Evolutionary conservation across 2,329 filamentous ascomycete species (phyloP).

Genomic region (Aspergillus puulaauensis): DNA sequence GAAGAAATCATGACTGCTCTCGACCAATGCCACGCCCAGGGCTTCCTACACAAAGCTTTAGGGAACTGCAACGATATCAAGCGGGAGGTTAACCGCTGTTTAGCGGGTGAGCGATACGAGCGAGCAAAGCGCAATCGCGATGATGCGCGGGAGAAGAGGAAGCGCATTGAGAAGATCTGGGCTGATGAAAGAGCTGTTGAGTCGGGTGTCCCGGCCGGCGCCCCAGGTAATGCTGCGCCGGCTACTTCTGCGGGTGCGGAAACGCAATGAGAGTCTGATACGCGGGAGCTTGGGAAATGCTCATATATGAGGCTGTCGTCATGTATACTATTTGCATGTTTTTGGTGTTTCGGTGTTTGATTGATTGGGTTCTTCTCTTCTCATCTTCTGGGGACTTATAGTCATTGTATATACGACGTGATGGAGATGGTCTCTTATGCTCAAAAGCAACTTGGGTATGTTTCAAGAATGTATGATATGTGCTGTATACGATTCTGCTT

Average conservation of each 20-base stretch:
- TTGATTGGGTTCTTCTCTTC: neutral
- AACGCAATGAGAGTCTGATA: neutral
- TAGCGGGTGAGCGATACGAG: slow-evolving; percentile 76
- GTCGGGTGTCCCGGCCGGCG: slow-evolving; percentile 7
- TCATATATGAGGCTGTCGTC: neutral
- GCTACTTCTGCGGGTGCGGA: slow-evolving; percentile 2
- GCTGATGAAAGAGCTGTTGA: slow-evolving; percentile 53
- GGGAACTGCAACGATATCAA: slow-evolving; percentile 91
- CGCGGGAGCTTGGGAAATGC: neutral
- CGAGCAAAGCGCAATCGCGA: slow-evolving; percentile 76
- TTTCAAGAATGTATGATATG: slow-evolving; percentile 21
- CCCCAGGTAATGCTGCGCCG: neutral
- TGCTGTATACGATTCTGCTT: slow-evolving; percentile 7
- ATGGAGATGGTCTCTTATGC: neutral
- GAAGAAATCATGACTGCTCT: slow-evolving; percentile 91
- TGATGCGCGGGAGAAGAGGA: slow-evolving; percentile 66
- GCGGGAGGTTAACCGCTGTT: slow-evolving; percentile 77
- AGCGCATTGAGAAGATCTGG: slow-evolving; percentile 75
- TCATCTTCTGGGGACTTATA: neutral
- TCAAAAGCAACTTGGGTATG: neutral
- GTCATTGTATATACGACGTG: neutral
- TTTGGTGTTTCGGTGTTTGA: slow-evolving; percentile 3
- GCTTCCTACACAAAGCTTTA: slow-evolving; percentile 87
- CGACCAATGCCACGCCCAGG: slow-evolving; percentile 89
- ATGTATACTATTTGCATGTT: slow-evolving; percentile 7